Evolutionary conservation across 1,284 basidiomycete genomes (phyloP).

Genomic region (Ganoderma leucocontextum): DNA sequence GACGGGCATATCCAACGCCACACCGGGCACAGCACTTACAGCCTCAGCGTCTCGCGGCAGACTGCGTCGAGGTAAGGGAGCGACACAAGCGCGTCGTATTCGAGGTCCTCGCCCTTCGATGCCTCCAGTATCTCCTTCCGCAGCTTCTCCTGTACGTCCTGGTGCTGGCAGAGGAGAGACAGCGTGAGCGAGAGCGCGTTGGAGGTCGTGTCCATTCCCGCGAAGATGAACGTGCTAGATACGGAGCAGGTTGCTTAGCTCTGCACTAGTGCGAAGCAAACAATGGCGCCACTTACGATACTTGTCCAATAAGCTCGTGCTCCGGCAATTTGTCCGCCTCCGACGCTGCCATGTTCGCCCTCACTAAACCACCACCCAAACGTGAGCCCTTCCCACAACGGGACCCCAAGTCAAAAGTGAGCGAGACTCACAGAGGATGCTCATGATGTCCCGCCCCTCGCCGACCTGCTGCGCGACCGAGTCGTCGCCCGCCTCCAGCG

Average conservation of each 20-base stretch:
- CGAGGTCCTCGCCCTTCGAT: slow-evolving; percentile 39
- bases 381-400: not conserved
- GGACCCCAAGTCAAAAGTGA: too few species aligned
- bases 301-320: slow-evolving; percentile 36
- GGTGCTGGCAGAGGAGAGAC: slow-evolving; percentile 61
- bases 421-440: slow-evolving; percentile 37
- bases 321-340: slow-evolving; percentile 37
- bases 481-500: slow-evolving; percentile 39
- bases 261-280: not conserved
- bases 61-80: slow-evolving; percentile 62
- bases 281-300: slow-evolving; percentile 31
- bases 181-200: slow-evolving; percentile 74
- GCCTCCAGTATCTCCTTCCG: slow-evolving; percentile 50
- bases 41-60: slow-evolving; percentile 38
- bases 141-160: slow-evolving; percentile 60
- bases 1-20: not conserved
- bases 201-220: slow-evolving; percentile 57
- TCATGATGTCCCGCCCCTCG: slow-evolving; percentile 43
- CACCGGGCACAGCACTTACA: slow-evolving; percentile 51
- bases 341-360: slow-evolving; percentile 31
- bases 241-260: not conserved
- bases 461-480: slow-evolving; percentile 37
- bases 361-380: slow-evolving; percentile 21
- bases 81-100: slow-evolving; percentile 18
- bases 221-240: slow-evolving; percentile 54